Evolutionary conservation across 768 basidiomycete genomes (phyloP).

Genomic region (Bullera alba): DNA sequence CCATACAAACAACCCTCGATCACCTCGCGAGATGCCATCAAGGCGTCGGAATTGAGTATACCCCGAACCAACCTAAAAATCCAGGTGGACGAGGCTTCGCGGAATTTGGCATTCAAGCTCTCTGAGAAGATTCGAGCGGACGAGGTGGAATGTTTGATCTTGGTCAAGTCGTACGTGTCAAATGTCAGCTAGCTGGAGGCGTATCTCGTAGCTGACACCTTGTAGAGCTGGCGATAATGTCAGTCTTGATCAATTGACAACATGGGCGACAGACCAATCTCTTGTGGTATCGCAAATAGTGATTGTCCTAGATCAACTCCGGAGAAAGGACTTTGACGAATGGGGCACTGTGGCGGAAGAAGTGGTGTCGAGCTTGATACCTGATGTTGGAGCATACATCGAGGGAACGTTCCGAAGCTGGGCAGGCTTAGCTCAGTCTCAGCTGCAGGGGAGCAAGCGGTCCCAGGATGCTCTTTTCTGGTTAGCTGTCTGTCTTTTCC

Average conservation of each 20-base stretch:
- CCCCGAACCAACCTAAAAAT: slow-evolving; percentile 56
- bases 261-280: slow-evolving; percentile 72
- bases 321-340: slow-evolving; percentile 52
- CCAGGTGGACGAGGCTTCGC: slow-evolving; percentile 62
- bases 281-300: slow-evolving; percentile 63
- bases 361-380: slow-evolving; percentile 53
- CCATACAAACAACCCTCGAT: slow-evolving; percentile 66
- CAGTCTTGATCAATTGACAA: slow-evolving; percentile 61
- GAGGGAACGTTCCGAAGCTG: slow-evolving; percentile 59
- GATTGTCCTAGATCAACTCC: slow-evolving; percentile 52
- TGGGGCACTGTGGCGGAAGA: slow-evolving; percentile 14
- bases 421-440: slow-evolving; percentile 40
- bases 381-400: slow-evolving; percentile 61
- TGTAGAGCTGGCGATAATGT: too few species aligned
- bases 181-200: background rate
- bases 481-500: slow-evolving; percentile 13
- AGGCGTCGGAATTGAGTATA: slow-evolving; percentile 63
- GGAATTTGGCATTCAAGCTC: slow-evolving; percentile 63
- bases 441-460: slow-evolving; percentile 41
- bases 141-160: slow-evolving; percentile 66
- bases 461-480: slow-evolving; percentile 21
- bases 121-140: slow-evolving; percentile 69
- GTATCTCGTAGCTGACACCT: too few species aligned
- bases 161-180: slow-evolving; percentile 51
- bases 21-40: slow-evolving; percentile 61